Base-by-base conservation (phyloP, 1,284 basidiomycete species). In the Cryptococcus depauperatus region DNA sequence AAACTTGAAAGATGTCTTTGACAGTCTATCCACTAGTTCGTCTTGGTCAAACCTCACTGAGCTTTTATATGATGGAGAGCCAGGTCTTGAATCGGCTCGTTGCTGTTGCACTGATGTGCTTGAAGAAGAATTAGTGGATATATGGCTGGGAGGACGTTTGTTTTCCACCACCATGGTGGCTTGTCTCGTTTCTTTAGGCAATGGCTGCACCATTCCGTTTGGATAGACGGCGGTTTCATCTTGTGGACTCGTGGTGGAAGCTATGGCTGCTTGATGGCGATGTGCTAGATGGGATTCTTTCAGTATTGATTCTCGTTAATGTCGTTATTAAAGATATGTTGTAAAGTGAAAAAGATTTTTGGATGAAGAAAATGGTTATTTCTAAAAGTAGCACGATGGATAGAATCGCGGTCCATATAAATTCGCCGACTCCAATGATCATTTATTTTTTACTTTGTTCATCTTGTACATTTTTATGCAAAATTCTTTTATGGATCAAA, bases 131-230 rank as follows among this genome's bases (percentile, higher is more conserved):
- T 38, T 23, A 10, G 37, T 21, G n/a, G 26, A 18, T 5, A 11
- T 14, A 9, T 7, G 18, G 25, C 26, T 29, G 38, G 18, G 7
- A 18, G 38, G 42, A 8, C 37, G 23, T 41, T 32, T 44, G 25
- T 19, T 8, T 4, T 25, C 33, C 18, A 39, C 37, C 7, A 28
- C 47, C 47, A 48, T 26, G 47, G 47, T 21, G 47, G 47, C 16
- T 43, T 42, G 38, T 48, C 47, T 44, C 42, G 37, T 23, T 19
- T 44, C 37, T 7, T 11, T 27, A 19, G 22, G 46, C 42, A 27
- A 25, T 14, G 8, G 41, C 21, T 18, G 25, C n/a, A 10, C 33
- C 25, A n/a, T 9, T 9, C n/a, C 28, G 23, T 19, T 14, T 26
- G 26, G 16, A 26, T n/a, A 35, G 43, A 18, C 7, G 33, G 13